A percentile compares a stretch with the other conserved stretches of the same genome.
Evolutionary conservation across 179 eudicot species (phyloP).

Genomic region (Amaranthus tricolor): DNA sequence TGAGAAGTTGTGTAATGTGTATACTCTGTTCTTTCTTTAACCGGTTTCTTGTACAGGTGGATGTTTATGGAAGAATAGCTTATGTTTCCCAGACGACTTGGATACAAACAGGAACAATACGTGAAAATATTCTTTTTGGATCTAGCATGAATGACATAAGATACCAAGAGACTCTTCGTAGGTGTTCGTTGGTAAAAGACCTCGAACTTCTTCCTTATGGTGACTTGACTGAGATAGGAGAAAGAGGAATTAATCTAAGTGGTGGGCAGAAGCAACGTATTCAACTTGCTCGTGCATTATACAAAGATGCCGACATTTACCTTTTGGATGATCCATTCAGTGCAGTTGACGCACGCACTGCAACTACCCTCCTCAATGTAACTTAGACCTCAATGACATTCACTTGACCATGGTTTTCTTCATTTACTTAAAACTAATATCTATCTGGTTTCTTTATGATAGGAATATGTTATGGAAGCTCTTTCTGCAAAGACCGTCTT

Average conservation of each 20-base stretch:
- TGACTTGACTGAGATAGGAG: constrained; percentile 81
- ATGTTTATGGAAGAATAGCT: constrained; percentile 17
- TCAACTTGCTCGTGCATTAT: constrained; percentile 74
- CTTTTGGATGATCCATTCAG: constrained; percentile 35
- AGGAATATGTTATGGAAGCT: constrained; percentile 72
- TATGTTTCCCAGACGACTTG: constrained; percentile 59
- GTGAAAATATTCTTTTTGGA: constrained; percentile 69
- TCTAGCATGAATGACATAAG: constrained; percentile 44
- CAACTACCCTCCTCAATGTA: constrained; percentile 46
- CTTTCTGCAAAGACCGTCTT: constrained; percentile 67
- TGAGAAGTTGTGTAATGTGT: constrained; percentile 59
- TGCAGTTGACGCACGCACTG: constrained; percentile 84
- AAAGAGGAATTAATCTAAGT: constrained; percentile 77
- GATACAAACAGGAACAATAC: constrained; percentile 76
- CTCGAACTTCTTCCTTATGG: constrained; percentile 62
- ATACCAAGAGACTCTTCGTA: constrained; percentile 62
- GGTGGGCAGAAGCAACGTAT: constrained; percentile 82
- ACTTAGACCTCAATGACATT: background rate
- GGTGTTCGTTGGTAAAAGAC: constrained; percentile 63
- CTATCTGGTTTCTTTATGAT: background rate
- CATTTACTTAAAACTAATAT: background rate
- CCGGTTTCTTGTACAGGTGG: constrained; percentile 4
- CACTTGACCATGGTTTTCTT: background rate
- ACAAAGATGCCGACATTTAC: constrained; percentile 61
- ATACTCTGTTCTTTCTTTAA: constrained; percentile 32